Conservation (phyloP, 2,329 filamentous ascomycete species). For the Penicillium sumatraense region DNA sequence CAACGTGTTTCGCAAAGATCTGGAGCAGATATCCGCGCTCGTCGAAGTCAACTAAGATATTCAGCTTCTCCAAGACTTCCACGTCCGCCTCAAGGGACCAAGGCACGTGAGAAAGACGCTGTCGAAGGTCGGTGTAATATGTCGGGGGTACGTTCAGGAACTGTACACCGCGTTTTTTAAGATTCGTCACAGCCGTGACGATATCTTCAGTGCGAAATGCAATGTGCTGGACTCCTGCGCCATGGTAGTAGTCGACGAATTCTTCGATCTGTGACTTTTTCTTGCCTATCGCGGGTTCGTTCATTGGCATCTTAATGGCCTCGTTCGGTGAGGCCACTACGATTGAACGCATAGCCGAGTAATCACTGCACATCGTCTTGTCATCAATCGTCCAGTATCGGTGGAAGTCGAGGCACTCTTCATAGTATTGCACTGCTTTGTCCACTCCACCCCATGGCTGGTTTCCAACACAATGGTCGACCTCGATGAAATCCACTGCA, state of each 20-base stretch:
- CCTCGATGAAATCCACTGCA: slow-evolving; percentile 68
- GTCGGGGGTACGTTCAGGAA: slow-evolving; percentile 83
- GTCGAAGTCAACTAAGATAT: slow-evolving; percentile 91
- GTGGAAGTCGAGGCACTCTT: slow-evolving; percentile 84
- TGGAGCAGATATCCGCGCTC: slow-evolving; percentile 80
- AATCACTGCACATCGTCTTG: slow-evolving; percentile 85
- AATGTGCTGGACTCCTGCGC: slow-evolving; percentile 87
- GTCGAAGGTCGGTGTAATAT: slow-evolving; percentile 77
- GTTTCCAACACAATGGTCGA: slow-evolving; percentile 96
- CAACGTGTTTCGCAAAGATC: slow-evolving; percentile 78
- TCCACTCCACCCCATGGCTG: slow-evolving; percentile 87
- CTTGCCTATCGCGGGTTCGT: slow-evolving; percentile 84
- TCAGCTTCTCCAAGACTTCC: slow-evolving; percentile 71
- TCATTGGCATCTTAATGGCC: slow-evolving; percentile 94
- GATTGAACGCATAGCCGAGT: slow-evolving; percentile 80
- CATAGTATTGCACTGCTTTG: slow-evolving; percentile 68
- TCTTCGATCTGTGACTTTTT: slow-evolving; percentile 91
- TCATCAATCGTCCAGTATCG: slow-evolving; percentile 96
- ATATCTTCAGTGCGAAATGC: slow-evolving; percentile 81
- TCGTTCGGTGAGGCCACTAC: slow-evolving; percentile 85
- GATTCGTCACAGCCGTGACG: slow-evolving; percentile 69
- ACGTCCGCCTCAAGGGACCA: slow-evolving; percentile 73
- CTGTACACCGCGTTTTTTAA: slow-evolving; percentile 79
- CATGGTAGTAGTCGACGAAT: slow-evolving; percentile 79
- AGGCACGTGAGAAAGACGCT: slow-evolving; percentile 64